Evolutionary conservation across 768 basidiomycete genomes (phyloP).

Genomic region (Rhizopogon roseolus): DNA sequence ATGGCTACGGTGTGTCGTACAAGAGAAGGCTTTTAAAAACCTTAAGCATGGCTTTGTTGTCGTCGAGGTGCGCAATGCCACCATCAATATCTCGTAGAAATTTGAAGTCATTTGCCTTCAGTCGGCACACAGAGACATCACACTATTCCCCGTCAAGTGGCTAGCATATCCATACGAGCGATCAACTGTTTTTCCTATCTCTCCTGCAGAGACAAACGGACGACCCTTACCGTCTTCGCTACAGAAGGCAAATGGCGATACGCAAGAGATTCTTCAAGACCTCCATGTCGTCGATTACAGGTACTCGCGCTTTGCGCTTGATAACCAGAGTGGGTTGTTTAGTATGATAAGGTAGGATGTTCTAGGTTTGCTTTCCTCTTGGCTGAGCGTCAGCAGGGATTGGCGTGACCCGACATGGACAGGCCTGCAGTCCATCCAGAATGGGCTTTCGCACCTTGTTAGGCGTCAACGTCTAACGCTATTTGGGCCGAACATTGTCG

Average conservation of each 20-base stretch:
- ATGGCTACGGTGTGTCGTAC: conserved; percentile 87
- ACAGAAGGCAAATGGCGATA: conserved; percentile 26
- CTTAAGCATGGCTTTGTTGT: conserved; percentile 72
- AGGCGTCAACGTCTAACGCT: conserved; percentile 64
- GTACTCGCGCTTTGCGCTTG: conserved; percentile 85
- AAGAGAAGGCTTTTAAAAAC: conserved; percentile 78
- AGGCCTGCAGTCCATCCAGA: conserved; percentile 53
- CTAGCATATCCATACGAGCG: conserved; percentile 74
- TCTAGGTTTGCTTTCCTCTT: neutral
- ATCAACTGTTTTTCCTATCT: conserved; percentile 69
- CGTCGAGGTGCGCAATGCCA: conserved; percentile 66
- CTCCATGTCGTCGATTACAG: conserved; percentile 85
- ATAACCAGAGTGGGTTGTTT: conserved; percentile 81
- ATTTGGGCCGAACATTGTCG: conserved; percentile 84
- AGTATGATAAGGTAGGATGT: conserved; percentile 65
- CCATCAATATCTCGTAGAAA: neutral
- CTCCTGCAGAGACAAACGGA: conserved; percentile 25
- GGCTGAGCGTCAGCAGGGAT: conserved; percentile 46
- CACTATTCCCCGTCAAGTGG: conserved; percentile 65
- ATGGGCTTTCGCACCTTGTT: conserved; percentile 51
- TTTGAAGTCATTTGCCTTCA: conserved; percentile 23
- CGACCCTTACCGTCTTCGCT: conserved; percentile 17
- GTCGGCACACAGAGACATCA: conserved; percentile 82
- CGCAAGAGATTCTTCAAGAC: conserved; percentile 37
- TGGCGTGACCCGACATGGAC: conserved; percentile 86